Evolutionary conservation across 768 basidiomycete genomes (phyloP).

Genomic region (Coprinopsis marcescibilis): DNA sequence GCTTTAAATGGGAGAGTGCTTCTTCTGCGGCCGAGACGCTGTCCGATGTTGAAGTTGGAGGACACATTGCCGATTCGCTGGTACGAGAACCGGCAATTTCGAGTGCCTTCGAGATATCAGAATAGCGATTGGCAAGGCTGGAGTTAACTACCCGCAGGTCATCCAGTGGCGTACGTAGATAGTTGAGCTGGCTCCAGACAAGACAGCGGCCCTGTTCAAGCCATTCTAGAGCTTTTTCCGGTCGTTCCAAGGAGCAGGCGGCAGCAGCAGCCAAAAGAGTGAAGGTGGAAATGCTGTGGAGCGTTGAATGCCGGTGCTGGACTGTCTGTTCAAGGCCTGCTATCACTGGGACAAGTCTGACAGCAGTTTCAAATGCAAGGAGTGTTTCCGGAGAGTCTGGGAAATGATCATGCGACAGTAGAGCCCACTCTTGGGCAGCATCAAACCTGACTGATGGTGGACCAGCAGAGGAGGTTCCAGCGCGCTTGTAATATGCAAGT

Average conservation of each 20-base stretch:
- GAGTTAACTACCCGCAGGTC: conserved; percentile 11
- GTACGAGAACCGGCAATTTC: conserved; percentile 4
- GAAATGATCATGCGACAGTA: not conserved
- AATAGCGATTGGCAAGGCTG: conserved; percentile 11
- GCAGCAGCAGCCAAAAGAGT: conserved; percentile 18
- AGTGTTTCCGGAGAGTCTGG: not conserved
- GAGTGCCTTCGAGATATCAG: conserved; percentile 12
- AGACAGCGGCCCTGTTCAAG: conserved; percentile 26
- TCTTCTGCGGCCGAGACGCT: conserved; percentile 13
- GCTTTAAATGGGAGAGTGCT: conserved; percentile 10
- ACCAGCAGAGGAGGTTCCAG: not conserved
- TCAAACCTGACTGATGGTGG: conserved; percentile 2
- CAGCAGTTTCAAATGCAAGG: not conserved
- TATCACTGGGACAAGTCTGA: not conserved
- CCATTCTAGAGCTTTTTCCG: conserved; percentile 27
- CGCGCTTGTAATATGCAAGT: too few species aligned
- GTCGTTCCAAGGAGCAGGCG: conserved; percentile 17
- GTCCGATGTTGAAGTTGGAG: not conserved
- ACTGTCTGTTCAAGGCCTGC: conserved; percentile 8
- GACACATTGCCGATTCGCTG: not conserved
- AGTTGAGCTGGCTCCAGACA: conserved; percentile 23
- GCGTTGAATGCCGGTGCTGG: not conserved
- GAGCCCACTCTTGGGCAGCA: conserved; percentile 10
- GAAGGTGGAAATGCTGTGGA: not conserved
- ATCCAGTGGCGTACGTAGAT: conserved; percentile 20